Evolutionary conservation across 169 alveolate species (phyloP), one percentile per base, ranked within the genome.

Genomic region (Plasmodium blacklocki): DNA sequence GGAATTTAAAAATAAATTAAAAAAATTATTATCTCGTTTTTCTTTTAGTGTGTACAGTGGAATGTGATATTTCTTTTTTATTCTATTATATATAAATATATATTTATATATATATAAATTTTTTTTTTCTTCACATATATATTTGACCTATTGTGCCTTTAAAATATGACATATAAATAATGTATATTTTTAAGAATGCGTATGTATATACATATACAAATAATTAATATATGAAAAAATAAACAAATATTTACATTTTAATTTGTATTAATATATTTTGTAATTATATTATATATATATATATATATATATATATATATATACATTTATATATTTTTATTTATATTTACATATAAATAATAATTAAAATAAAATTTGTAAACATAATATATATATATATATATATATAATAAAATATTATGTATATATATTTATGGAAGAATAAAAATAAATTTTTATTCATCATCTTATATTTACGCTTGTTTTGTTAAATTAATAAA

Each of bases 361-460:
- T 72, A 21, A 26, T 14, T 19, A 47, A 72, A 11, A 52, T 19
- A 54, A 18, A 15, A 62, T 52, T 18, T 21, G 58, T 19, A 23
- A 45, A 9, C 15, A 50, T n/a, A 60, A 29, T 29, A 54, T 73
- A 45, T 73, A 56, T 60, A 29, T 73, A n/a, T 32, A 29, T 54
- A 54, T 56, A 23, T 39, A 73, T 32, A 39, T 39, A 39, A 39
- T 39, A 39, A 39, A 39, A 39, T 52, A 73, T 64, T 64, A 26
- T 73, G 86, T 45, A 73, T 73, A 56, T 62, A 73, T 45, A 26
- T 32, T 54, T 62, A 60, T 32, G 67, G 18, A 39, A n/a, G 47
- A 47, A 49, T 39, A 39, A 19, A 63, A 47, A 45, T 19, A 19
- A 47, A 32, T 54, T 18, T 54, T 14, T 54, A 5, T 54, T 14